A percentile compares a stretch with the other conserved stretches of the same genome.
These are phyloP conservation scores for Rugonectria rugulosa DNA, from an alignment of 2,329 filamentous ascomycete species.

Conservation along the genomic window DNA sequence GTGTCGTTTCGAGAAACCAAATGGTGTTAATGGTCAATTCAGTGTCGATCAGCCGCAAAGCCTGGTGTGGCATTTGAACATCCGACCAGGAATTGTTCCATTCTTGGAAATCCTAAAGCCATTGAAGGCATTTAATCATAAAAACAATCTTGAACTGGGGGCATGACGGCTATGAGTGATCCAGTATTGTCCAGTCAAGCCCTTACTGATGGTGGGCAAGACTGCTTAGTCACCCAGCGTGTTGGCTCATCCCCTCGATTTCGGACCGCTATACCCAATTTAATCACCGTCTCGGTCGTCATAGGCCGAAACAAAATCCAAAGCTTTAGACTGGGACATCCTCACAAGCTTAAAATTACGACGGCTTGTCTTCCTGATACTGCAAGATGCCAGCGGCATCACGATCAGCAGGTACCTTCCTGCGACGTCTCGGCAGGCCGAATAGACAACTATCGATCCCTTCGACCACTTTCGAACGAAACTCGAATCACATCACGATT, in stretches of 20 bases:
- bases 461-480: constrained; percentile 11
- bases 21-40: too few species aligned
- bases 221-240: background rate
- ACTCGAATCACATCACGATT: constrained; percentile 13
- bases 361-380: constrained; percentile 14
- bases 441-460: constrained; percentile 9
- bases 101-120: too few species aligned
- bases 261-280: background rate
- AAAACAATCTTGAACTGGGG: too few species aligned
- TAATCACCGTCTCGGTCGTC: constrained; percentile 2
- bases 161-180: too few species aligned
- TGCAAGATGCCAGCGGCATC: constrained; percentile 36
- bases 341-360: constrained; percentile 15
- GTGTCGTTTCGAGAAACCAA: too few species aligned
- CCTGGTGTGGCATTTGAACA: too few species aligned
- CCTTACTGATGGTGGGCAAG: too few species aligned
- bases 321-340: constrained; percentile 4
- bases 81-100: too few species aligned
- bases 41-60: too few species aligned
- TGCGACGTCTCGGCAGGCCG: constrained; percentile 30
- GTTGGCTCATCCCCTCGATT: background rate
- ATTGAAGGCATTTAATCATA: too few species aligned
- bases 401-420: constrained; percentile 31
- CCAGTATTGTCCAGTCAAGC: too few species aligned
- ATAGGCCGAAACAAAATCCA: constrained; percentile 1